Evolutionary conservation across 768 basidiomycete genomes (phyloP).

Genomic region (Leccinum disarticulatum): DNA sequence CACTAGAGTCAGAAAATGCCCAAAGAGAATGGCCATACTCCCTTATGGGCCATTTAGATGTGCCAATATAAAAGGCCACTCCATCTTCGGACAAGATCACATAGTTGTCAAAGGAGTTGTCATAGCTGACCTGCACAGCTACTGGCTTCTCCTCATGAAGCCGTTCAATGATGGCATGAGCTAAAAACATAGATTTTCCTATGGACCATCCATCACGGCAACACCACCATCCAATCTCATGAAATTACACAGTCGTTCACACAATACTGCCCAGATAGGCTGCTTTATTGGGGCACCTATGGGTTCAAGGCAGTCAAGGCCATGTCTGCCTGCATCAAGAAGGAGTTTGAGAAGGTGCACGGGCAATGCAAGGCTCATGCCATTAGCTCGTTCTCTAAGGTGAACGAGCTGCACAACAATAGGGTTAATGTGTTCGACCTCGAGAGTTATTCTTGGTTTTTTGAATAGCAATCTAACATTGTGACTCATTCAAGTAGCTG

Average conservation of each 20-base stretch:
- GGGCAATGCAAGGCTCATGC: no score
- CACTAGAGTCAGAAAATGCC: no score
- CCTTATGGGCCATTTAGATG: background rate
- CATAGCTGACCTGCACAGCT: background rate
- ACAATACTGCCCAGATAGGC: no score
- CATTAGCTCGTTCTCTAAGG: no score
- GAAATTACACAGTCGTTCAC: conserved; percentile 6
- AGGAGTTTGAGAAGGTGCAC: no score
- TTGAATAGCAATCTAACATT: no score
- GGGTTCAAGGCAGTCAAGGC: background rate
- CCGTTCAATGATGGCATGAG: background rate
- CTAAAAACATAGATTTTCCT: background rate
- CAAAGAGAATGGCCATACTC: background rate
- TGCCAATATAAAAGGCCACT: background rate
- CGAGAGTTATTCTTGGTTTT: no score
- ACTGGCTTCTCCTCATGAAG: background rate
- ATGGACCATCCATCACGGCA: no score
- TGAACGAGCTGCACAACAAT: no score
- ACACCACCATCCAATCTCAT: background rate
- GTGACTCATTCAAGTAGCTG: no score
- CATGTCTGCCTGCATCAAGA: no score
- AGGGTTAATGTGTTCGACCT: no score
- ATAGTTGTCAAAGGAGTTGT: background rate
- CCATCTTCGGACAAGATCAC: background rate
- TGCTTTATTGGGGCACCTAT: background rate